These are phyloP conservation scores for Pisolithus microcarpus DNA, from an alignment of 768 basidiomycete species.

Conservation along the genomic window DNA sequence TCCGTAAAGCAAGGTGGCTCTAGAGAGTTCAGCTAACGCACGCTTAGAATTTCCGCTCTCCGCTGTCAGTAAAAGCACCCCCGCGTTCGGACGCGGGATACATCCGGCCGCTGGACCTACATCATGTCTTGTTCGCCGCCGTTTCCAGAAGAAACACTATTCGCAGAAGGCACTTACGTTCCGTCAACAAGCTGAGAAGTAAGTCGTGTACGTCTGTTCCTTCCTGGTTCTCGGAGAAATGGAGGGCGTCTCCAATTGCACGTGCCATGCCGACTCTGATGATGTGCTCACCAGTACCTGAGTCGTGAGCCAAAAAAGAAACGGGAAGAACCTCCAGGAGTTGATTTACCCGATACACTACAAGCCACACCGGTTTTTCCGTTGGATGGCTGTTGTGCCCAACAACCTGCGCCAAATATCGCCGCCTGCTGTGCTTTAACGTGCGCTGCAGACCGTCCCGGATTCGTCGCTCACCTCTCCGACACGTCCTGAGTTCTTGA, in stretches of 20 bases:
- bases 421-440: constrained; percentile 44
- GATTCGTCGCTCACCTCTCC: constrained; percentile 51
- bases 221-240: constrained; percentile 6
- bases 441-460: background rate
- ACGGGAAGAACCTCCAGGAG: background rate
- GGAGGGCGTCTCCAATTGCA: constrained; percentile 42
- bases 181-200: constrained; percentile 38
- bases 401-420: constrained; percentile 68
- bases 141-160: background rate
- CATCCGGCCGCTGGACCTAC: constrained; percentile 31
- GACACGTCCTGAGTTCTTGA: constrained; percentile 66
- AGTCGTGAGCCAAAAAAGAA: background rate
- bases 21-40: too few species aligned
- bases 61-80: constrained; percentile 56
- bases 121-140: background rate
- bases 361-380: constrained; percentile 44
- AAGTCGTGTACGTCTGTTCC: constrained; percentile 48
- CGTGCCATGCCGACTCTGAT: constrained; percentile 50
- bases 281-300: constrained; percentile 71
- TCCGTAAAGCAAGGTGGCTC: background rate
- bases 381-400: constrained; percentile 41
- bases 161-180: constrained; percentile 33
- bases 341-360: constrained; percentile 49
- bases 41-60: constrained; percentile 12
- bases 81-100: constrained; percentile 46